Base-by-base conservation (phyloP, 495 filamentous ascomycete genomes). In the Tuber magnatum region DNA sequence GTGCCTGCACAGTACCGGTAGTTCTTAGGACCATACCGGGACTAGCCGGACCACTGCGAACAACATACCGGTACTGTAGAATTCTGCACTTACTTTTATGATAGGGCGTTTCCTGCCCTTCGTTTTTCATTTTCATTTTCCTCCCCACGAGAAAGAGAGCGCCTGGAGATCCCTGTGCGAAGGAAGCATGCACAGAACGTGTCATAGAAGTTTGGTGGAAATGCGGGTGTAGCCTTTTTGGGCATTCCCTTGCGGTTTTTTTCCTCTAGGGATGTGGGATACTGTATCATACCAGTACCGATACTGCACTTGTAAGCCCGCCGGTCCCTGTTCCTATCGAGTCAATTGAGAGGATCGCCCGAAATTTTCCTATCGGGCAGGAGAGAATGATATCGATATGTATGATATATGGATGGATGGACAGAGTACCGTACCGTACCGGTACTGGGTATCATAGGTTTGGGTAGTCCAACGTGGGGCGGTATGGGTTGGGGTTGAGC, bases 171-270 rank as follows among this genome's bases (percentile, higher is more conserved):
- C 24, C 24, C 18, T 28, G 51, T 77, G 65, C 71, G 71, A 78
- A 28, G 71, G 74, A 78, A 77, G 70, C 44, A 78, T 73, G 76
- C 76, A 77, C 40, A 71, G 76, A 78, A 78, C 76, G 42, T 73
- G 75, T 76, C 76, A 77, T 73, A 40, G 73, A 76, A 77, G 69
- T 40, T 48, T 32, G 51, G 28, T 71, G 56, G 70, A 44, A 43
- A 42, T 61, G 41, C 70, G 56, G 28, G 28, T 65, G 56, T 35
- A 35, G n/a, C 56, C 56, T 2, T 35, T 35, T 65, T 20, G 56
- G 32, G 56, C 18, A 65, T 65, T 65, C 28, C 28, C 28, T 65
- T 35, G 56, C 56, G 56, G 14, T 3, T 0, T 65, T 65, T 35
- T 65, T 35, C 10, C 7, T 48, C 18, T 32, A 2, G 24, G n/a